phyloP scores from a whole-genome alignment of 1,139 yeast genomes.

The Pichia sp. region DNA sequence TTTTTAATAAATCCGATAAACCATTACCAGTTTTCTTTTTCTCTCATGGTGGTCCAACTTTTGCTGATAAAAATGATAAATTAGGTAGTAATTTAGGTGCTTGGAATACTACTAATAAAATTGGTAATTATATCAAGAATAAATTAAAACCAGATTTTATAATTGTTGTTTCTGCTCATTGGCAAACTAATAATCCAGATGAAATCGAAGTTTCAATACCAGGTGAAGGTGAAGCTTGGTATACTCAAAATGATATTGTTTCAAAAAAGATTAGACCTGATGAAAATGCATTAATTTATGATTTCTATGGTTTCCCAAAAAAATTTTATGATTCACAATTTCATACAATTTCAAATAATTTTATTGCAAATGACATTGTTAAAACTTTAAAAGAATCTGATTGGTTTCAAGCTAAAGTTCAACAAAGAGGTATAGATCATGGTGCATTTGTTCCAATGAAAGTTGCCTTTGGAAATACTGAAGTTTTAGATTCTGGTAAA shows the following conservation, averaged over 20 bases:
- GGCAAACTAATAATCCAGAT: slow-evolving; percentile 48
- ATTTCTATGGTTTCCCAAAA: slow-evolving; percentile 65
- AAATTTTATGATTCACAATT: slow-evolving; percentile 59
- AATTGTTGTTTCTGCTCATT: slow-evolving; percentile 67
- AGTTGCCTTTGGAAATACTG: slow-evolving; percentile 53
- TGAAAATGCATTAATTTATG: slow-evolving; percentile 51
- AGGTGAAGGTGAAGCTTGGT: slow-evolving; percentile 26
- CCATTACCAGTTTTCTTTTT: slow-evolving; percentile 54
- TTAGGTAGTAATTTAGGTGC: slow-evolving; percentile 52
- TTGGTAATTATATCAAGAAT: slow-evolving; percentile 47
- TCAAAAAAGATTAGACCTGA: slow-evolving; percentile 20
- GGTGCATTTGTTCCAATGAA: slow-evolving; percentile 80
- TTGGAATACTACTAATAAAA: slow-evolving; percentile 39
- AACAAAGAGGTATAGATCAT: slow-evolving; percentile 66
- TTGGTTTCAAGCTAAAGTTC: slow-evolving; percentile 36
- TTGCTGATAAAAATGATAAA: slow-evolving; percentile 45
- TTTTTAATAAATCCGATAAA: slow-evolving; percentile 17
- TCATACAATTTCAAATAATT: slow-evolving; percentile 40
- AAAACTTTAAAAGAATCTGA: slow-evolving; percentile 38
- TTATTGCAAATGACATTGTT: slow-evolving; percentile 41
- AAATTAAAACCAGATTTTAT: slow-evolving; percentile 57
- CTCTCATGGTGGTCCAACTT: slow-evolving; percentile 78
- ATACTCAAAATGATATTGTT: slow-evolving; percentile 12
- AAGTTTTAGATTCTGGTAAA: slow-evolving; percentile 27
- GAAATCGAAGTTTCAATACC: slow-evolving; percentile 48